Base-by-base conservation (phyloP, 139 green algal species). In the Asterochloris erici region DNA sequence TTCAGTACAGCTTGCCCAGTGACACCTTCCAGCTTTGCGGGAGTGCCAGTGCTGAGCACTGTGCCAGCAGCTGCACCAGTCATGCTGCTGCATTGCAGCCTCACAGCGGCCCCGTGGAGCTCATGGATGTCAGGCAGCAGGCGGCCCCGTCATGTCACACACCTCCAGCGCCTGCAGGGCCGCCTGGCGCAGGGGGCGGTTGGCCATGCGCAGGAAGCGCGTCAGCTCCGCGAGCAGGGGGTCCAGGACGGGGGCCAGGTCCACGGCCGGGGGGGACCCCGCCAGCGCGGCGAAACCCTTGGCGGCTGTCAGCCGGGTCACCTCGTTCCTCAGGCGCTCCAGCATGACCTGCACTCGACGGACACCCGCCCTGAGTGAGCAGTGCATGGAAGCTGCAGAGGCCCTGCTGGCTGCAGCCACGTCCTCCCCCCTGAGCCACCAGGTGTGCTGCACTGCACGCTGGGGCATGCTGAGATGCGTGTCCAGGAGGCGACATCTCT, bases 121-220 rank as follows among this genome's bases (percentile, higher is more conserved):
- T 60, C 47, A 71, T 60, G 60, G 19, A 38, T 21, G 47, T n/a
- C 38, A 26, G 23, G 60, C 14, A 26, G 6, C 23, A 63, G 26
- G 47, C 0, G 62, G 54, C 0, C n/a, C 17, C 14, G 21, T 16
- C 0, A 47, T 77, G 73, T 27, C 38, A 26, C 75, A 27, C 70
- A 89, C 86, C 87, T 93, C 90, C 23, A 97, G 85, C 0, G 91
- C 86, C 6, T 77, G 66, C 14, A 99, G 88, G 15, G 95, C 86
- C 1, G 92, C 91, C 83, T 94, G 91, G 64, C 96, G 88, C 64
- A 99, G 94, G 63, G 85, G 81, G 15, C 95, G 84, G 86, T 96
- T 97, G 47, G 93, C 89, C 88, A 99, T 99, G 78, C 95, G 92
- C 78, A 99, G 89, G 89, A 98, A 98, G 77, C 74, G 77, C 9